These are phyloP conservation scores for Populus ilicifolia DNA, from an alignment of 345 rosid genomes.

Conservation along the genomic window DNA sequence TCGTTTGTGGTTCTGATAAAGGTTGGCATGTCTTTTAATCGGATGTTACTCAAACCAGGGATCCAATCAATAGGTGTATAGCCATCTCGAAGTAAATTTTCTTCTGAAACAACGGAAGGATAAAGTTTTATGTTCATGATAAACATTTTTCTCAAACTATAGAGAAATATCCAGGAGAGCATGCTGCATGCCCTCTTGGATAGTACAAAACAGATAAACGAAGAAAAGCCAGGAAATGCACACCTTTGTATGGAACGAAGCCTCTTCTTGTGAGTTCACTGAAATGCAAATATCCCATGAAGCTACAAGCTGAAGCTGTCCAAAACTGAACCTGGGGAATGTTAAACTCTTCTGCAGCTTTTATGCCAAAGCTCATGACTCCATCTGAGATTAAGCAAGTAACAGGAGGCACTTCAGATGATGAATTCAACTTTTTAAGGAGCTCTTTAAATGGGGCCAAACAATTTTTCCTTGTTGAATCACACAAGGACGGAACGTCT, in stretches of 20 bases:
- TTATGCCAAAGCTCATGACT: conserved; percentile 11
- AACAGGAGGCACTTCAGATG: conserved; percentile 5
- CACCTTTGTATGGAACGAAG: conserved; percentile 37
- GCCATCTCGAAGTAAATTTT: conserved; percentile 24
- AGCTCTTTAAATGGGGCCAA: conserved; percentile 14
- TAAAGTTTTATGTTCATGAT: background rate
- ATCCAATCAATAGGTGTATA: conserved; percentile 37
- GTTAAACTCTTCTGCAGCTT: conserved; percentile 9
- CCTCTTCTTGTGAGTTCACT: conserved; percentile 27
- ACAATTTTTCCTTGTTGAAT: conserved; percentile 9
- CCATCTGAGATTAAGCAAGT: conserved; percentile 12
- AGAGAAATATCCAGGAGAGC: background rate
- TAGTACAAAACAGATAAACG: too few species aligned
- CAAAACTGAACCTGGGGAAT: conserved; percentile 16
- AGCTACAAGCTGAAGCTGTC: conserved; percentile 17
- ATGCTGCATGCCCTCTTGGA: background rate
- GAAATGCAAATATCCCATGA: conserved; percentile 25
- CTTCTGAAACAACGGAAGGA: conserved; percentile 22
- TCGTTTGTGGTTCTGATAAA: conserved; percentile 29
- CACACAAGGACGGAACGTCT: conserved; percentile 4
- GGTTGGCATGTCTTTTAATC: conserved; percentile 39
- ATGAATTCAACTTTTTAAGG: conserved; percentile 1
- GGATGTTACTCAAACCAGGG: conserved; percentile 31
- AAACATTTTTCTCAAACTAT: too few species aligned
- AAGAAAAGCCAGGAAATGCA: background rate